Evolutionary conservation across 225 moss, liverwort and hornwort species (phyloP).

Genomic region (Physcomitrium patens): DNA sequence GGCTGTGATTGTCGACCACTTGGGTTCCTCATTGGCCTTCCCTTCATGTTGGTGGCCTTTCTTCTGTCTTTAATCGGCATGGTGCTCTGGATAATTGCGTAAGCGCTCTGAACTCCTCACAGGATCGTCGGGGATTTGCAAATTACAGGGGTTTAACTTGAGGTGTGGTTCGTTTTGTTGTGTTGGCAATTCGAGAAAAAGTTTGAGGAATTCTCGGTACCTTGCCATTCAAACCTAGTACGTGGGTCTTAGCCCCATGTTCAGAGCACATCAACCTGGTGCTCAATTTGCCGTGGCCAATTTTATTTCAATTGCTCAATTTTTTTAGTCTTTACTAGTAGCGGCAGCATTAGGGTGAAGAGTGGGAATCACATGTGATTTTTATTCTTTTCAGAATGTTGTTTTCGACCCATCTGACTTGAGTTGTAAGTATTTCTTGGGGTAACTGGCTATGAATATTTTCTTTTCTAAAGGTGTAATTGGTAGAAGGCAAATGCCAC

Average conservation of each 20-base stretch:
- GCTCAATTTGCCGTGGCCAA: too few species aligned
- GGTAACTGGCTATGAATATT: slow-evolving; percentile 15
- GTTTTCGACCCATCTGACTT: not conserved
- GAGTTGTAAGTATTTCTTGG: too few species aligned
- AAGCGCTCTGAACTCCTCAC: slow-evolving; percentile 34
- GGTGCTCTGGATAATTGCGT: slow-evolving; percentile 89
- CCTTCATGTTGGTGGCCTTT: slow-evolving; percentile 84
- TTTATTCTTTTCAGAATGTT: not conserved
- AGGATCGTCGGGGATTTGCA: not conserved
- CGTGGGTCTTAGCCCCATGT: too few species aligned
- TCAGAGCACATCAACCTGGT: too few species aligned
- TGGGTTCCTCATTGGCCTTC: slow-evolving; percentile 84
- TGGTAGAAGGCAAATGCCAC: too few species aligned
- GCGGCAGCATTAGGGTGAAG: too few species aligned
- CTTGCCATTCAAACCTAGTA: too few species aligned
- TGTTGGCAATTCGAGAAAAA: too few species aligned
- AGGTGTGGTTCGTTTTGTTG: not conserved
- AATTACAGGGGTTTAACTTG: not conserved
- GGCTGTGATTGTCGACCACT: slow-evolving; percentile 68
- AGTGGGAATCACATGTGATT: not conserved
- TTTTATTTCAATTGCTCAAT: too few species aligned
- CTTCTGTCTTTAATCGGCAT: slow-evolving; percentile 73
- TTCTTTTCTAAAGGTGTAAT: too few species aligned
- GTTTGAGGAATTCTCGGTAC: too few species aligned
- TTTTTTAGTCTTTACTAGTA: too few species aligned